phyloP scores from a whole-genome alignment of 2,329 filamentous ascomycete species.

The Trichophaea hybrida region DNA sequence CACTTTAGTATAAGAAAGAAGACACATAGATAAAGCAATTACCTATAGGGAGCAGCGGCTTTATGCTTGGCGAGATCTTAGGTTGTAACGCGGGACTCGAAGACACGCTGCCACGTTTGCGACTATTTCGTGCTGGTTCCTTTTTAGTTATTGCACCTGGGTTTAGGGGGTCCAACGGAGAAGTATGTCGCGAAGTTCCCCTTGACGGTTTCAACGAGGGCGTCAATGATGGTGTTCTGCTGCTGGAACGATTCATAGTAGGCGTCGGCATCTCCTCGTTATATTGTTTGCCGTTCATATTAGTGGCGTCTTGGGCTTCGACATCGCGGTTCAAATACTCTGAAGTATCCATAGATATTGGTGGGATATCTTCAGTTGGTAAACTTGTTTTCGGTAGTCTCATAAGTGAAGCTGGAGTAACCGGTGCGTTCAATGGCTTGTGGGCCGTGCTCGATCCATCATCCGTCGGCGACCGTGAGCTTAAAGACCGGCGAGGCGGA shows the following conservation, averaged over 20 bases:
- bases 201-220: slow-evolving; percentile 1
- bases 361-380: slow-evolving; percentile 32
- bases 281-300: not conserved
- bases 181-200: not conserved
- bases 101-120: slow-evolving; percentile 20
- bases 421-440: slow-evolving; percentile 38
- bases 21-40: slow-evolving; percentile 28
- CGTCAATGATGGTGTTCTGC: slow-evolving; percentile 3
- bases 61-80: slow-evolving; percentile 86
- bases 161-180: not conserved
- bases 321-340: slow-evolving; percentile 20
- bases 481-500: slow-evolving; percentile 19
- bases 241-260: slow-evolving; percentile 3
- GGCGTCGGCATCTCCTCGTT: slow-evolving; percentile 13
- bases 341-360: slow-evolving; percentile 25
- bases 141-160: not conserved
- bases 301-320: not conserved
- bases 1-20: slow-evolving; percentile 26
- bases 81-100: slow-evolving; percentile 55
- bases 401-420: slow-evolving; percentile 82
- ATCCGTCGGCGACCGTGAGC: slow-evolving; percentile 9
- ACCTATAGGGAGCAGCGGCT: slow-evolving; percentile 68
- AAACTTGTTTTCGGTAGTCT: slow-evolving; percentile 45
- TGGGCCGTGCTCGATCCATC: slow-evolving; percentile 35
- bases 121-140: slow-evolving; percentile 10